Base-by-base conservation (phyloP, 306 rosid genomes). In the Myrica gale region DNA sequence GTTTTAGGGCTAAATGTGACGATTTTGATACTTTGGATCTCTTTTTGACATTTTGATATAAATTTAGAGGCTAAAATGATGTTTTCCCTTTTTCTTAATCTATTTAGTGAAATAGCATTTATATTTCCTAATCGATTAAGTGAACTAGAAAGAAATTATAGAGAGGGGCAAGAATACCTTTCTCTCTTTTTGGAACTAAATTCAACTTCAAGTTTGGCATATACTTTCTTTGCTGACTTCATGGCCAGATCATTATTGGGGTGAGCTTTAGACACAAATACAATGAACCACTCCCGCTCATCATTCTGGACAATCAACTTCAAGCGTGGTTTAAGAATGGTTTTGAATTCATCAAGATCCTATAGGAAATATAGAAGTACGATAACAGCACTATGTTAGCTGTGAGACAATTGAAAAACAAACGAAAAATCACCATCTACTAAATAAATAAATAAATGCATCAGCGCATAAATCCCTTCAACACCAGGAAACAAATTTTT, bases 261-360 rank as follows among this genome's bases (percentile, higher is more conserved):
- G 79, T 81, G 91, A 63, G 94, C 99, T 88, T 87, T 92, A 78
- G 98, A 92, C 78, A 96, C 98, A 53, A 82, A 96, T 79, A 96
- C 92, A 78, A 96, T 89, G 82, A 96, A 96, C 99, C 99, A 95
- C 78, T 95, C 99, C 77, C 90, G 88, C 77, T 96, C 99, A 23
- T 96, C 99, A 92, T 92, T 96, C 88, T 95, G 99, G 85, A 87
- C 92, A 79, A 96, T 96, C 75, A 96, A 84, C 83, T 92, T 96
- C 86, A 96, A 81, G 78, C 99, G 97, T 19, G 99, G 98, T 87
- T 96, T 96, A 61, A 96, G 98, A 82, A 96, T 96, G 80, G 91
- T 90, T 88, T 88, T 96, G 83, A 96, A 96, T 88, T 96, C 99
- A 78, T 96, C 98, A 69, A 96, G 92, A 87, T 92, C 99, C 99